Conservation (phyloP, 805 yeast genomes). For the Suhomyces canberraensis region DNA sequence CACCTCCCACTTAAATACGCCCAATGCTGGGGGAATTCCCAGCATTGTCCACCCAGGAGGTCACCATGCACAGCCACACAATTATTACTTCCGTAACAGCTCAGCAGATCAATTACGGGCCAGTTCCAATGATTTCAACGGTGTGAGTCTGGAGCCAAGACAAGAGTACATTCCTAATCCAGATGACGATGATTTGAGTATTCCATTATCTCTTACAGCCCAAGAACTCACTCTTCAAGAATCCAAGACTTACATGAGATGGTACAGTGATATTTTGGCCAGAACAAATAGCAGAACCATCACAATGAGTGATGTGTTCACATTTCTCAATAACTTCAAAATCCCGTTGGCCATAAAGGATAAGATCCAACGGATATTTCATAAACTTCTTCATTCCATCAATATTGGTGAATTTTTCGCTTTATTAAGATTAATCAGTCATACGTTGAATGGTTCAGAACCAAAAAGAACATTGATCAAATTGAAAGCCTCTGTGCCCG, state of each 20-base stretch:
- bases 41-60: neutral
- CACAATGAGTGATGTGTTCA: conserved; percentile 71
- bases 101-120: conserved; percentile 12
- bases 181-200: conserved; percentile 30
- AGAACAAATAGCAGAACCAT: conserved; percentile 67
- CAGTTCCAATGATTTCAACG: conserved; percentile 1
- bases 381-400: conserved; percentile 51
- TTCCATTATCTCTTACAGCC: conserved; percentile 63
- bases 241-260: conserved; percentile 78
- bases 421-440: conserved; percentile 73
- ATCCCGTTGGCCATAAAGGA: conserved; percentile 50
- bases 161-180: neutral
- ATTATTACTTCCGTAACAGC: conserved; percentile 10
- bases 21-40: neutral
- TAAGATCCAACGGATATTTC: conserved; percentile 49
- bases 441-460: conserved; percentile 52
- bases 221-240: conserved; percentile 75
- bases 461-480: conserved; percentile 55
- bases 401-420: conserved; percentile 93
- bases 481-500: conserved; percentile 63
- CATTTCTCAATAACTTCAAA: conserved; percentile 74
- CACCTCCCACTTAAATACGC: neutral
- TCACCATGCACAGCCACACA: neutral
- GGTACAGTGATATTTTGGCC: conserved; percentile 85
- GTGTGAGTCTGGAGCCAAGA: conserved; percentile 13